Conservation (phyloP, 768 basidiomycete species). For the Mycena galopus region DNA sequence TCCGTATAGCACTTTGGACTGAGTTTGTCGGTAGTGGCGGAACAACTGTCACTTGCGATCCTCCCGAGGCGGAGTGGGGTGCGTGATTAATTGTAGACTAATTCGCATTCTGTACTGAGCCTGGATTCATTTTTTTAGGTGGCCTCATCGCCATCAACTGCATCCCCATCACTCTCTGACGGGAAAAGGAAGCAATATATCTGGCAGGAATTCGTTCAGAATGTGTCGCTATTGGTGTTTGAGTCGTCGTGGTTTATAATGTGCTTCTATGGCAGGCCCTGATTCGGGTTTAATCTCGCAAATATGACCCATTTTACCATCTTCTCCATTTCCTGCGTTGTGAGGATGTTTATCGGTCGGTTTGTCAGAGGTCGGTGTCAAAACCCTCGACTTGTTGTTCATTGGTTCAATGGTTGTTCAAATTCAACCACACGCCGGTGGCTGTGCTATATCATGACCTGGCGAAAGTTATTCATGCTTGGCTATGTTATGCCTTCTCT, state of each 20-base stretch:
- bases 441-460: no score
- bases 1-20: neutral
- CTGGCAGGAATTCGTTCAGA: neutral
- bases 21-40: neutral
- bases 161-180: neutral
- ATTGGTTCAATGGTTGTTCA: no score
- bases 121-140: neutral
- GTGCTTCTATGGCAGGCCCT: neutral
- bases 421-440: no score
- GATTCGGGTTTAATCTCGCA: neutral
- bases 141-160: slow-evolving; percentile 15
- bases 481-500: no score
- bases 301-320: neutral
- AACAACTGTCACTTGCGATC: neutral
- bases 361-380: no score
- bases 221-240: neutral
- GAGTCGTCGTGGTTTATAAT: neutral
- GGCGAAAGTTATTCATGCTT: no score
- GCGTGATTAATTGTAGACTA: neutral
- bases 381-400: no score
- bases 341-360: no score
- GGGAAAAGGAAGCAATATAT: neutral
- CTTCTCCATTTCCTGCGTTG: no score
- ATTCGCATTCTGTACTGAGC: neutral
- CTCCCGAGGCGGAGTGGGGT: slow-evolving; percentile 3